phyloP scores from a whole-genome alignment of 139 green algal species.

The Chlorella ohadii region DNA sequence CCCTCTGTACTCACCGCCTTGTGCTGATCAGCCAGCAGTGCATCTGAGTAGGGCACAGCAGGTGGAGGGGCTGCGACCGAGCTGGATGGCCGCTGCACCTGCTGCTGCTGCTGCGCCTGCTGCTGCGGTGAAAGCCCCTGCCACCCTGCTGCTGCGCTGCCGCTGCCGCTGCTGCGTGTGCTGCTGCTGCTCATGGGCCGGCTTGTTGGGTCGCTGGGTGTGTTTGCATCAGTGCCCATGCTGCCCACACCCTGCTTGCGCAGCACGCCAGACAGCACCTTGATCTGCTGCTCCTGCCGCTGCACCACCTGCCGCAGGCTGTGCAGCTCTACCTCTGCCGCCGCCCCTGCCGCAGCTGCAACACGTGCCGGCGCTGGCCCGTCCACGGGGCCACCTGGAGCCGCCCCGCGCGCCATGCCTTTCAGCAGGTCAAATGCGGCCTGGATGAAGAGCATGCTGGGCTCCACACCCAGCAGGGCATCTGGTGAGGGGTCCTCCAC shows the following conservation, averaged over 20 bases:
- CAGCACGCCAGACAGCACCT: conserved; percentile 61
- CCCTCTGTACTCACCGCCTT: conserved; percentile 50
- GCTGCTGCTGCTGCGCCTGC: not conserved
- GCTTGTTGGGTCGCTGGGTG: no score
- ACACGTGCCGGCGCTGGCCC: not conserved
- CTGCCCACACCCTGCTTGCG: not conserved
- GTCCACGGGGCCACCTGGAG: not conserved
- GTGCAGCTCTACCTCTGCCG: conserved; percentile 9
- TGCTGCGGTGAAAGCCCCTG: not conserved
- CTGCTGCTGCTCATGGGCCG: not conserved
- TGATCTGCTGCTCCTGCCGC: conserved; percentile 75
- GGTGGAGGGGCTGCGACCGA: not conserved
- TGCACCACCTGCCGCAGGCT: conserved; percentile 34
- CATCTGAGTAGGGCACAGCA: conserved; percentile 2
- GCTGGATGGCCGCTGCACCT: not conserved
- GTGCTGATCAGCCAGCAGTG: conserved; percentile 72
- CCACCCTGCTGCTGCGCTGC: no score
- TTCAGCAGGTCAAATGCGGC: conserved; percentile 61
- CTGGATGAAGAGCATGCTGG: conserved; percentile 80
- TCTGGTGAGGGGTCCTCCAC: conserved; percentile 57
- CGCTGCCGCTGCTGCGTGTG: not conserved
- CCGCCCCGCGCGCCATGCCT: conserved; percentile 27
- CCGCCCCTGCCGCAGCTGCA: not conserved
- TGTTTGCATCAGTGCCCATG: no score
- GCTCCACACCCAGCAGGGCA: conserved; percentile 60